Conservation (phyloP, 148 eudicot species). For the Rhododendron henanense region DNA sequence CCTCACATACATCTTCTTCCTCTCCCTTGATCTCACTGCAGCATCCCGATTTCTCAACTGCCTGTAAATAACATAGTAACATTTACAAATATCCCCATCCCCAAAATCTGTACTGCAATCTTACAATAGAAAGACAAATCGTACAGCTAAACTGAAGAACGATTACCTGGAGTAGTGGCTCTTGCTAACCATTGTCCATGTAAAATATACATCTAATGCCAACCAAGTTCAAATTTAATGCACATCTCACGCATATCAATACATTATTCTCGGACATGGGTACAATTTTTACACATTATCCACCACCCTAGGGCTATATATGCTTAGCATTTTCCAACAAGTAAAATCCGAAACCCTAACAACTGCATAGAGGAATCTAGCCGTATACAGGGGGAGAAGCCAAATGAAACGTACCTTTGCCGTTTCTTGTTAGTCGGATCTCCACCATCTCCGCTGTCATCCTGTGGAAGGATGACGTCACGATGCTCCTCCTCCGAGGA, state of each 20-base stretch:
- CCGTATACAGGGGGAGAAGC: background rate
- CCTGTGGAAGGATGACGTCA: slow-evolving; percentile 13
- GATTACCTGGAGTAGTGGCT: background rate
- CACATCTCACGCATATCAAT: too few relatives aligned
- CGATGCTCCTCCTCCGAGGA: slow-evolving; percentile 16
- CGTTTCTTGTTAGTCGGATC: slow-evolving; percentile 50
- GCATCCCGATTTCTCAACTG: slow-evolving; percentile 90
- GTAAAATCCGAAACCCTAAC: background rate
- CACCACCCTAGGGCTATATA: too few relatives aligned
- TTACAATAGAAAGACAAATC: background rate
- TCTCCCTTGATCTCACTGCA: slow-evolving; percentile 87
- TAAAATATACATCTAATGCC: too few relatives aligned
- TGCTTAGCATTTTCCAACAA: too few relatives aligned
- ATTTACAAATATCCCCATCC: background rate
- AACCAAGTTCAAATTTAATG: too few relatives aligned
- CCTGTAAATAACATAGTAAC: slow-evolving; percentile 29
- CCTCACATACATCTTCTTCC: slow-evolving; percentile 78
- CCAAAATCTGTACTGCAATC: background rate
- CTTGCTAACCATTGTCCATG: background rate
- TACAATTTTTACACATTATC: too few relatives aligned
- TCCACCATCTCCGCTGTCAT: slow-evolving; percentile 21
- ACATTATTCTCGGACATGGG: too few relatives aligned
- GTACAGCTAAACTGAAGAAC: background rate
- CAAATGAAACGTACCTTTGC: slow-evolving; percentile 36
- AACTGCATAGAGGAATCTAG: background rate